Percentiles rank a stretch among this genome's conserved stretches.
These are phyloP conservation scores for Syncephalastrum sp. DNA, from an alignment of 371 early-diverging fungal genomes.

Conservation along the genomic window DNA sequence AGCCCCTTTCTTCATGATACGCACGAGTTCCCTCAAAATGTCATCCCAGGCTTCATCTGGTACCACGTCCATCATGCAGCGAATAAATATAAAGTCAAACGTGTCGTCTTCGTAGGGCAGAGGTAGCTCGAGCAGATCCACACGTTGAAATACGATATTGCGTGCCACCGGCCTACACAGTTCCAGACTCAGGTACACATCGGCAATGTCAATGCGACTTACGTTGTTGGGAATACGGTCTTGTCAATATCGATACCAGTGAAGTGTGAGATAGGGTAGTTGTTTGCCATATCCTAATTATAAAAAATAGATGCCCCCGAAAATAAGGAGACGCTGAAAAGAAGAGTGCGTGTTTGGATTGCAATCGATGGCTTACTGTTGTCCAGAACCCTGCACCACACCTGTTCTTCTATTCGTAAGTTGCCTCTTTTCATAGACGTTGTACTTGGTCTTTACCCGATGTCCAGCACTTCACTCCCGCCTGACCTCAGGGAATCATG, in stretches of 20 bases:
- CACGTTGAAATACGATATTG: conserved; percentile 33
- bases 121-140: conserved; percentile 37
- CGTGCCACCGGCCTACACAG: conserved; percentile 14
- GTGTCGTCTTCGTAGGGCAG: conserved; percentile 40
- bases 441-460: conserved; percentile 29
- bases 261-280: conserved; percentile 40
- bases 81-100: conserved; percentile 44
- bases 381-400: conserved; percentile 49
- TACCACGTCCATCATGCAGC: conserved; percentile 38
- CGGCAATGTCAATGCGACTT: background rate
- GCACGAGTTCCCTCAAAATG: conserved; percentile 32
- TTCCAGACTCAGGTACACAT: background rate
- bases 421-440: background rate
- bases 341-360: background rate
- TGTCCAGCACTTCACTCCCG: conserved; percentile 42
- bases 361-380: conserved; percentile 19
- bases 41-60: conserved; percentile 43
- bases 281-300: conserved; percentile 39
- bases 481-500: conserved; percentile 35
- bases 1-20: conserved; percentile 48
- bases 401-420: conserved; percentile 6
- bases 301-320: conserved; percentile 1
- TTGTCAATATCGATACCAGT: conserved; percentile 46
- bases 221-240: conserved; percentile 34
- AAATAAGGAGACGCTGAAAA: no score